Conservation (phyloP, 140 eudicot species). For the Cichorium intybus region DNA sequence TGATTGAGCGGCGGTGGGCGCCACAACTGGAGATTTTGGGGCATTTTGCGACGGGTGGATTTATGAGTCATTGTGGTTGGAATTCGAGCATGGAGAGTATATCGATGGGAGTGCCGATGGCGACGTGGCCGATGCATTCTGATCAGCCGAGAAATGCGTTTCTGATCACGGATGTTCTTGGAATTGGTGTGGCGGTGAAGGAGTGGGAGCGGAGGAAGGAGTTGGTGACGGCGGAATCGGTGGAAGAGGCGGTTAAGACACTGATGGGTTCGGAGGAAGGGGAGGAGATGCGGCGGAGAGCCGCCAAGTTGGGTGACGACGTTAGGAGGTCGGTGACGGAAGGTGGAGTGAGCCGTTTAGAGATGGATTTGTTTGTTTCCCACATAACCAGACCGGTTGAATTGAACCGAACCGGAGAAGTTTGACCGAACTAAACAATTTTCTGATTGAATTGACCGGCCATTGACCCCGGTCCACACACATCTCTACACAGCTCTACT, state of each 20-base stretch:
- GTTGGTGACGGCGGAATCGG: not conserved
- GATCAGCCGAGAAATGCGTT: constrained; percentile 17
- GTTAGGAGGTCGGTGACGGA: not conserved
- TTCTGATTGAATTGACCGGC: too few relatives aligned
- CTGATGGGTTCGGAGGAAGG: not conserved
- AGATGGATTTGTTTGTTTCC: constrained; percentile 4
- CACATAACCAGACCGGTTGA: too few relatives aligned
- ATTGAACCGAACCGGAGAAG: too few relatives aligned
- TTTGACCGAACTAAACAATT: too few relatives aligned
- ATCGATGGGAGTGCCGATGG: constrained; percentile 27
- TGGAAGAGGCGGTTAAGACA: not conserved
- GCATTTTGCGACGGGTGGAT: constrained; percentile 15
- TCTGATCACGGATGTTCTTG: constrained; percentile 4
- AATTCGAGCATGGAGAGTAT: constrained; percentile 23
- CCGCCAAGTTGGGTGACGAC: not conserved
- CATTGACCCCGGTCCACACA: too few relatives aligned
- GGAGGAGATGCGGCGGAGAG: constrained; percentile 8
- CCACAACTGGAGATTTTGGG: constrained; percentile 15
- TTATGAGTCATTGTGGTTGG: constrained; percentile 29
- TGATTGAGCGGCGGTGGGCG: constrained; percentile 12
- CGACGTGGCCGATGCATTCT: constrained; percentile 16
- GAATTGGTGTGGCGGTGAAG: constrained; percentile 16
- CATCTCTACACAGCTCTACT: too few relatives aligned
- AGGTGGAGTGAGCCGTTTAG: not conserved
- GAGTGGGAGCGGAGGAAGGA: constrained; percentile 1